Conservation (phyloP, 345 rosid genomes). For the Laguncularia racemosa region DNA sequence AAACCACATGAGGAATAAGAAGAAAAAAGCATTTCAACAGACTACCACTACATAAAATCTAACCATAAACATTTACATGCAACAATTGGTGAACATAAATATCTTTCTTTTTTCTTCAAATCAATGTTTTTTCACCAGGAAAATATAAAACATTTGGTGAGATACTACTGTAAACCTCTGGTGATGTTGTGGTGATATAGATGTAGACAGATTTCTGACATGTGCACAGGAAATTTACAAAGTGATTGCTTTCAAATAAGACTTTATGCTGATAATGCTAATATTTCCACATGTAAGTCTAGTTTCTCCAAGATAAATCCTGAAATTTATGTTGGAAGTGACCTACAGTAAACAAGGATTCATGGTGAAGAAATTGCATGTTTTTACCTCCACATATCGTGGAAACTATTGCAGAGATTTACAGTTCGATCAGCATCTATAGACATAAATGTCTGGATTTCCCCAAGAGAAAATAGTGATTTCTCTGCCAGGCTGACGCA, state of each 20-base stretch:
- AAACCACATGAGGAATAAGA: slow-evolving; percentile 15
- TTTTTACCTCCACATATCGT: slow-evolving; percentile 88
- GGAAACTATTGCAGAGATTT: slow-evolving; percentile 83
- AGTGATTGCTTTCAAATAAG: neutral
- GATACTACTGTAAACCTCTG: too few relatives aligned
- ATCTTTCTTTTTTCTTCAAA: too few relatives aligned
- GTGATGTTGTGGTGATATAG: too few relatives aligned
- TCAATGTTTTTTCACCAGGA: too few relatives aligned
- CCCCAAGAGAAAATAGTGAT: slow-evolving; percentile 78
- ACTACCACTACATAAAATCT: neutral
- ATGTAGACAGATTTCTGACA: too few relatives aligned
- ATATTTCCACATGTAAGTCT: too few relatives aligned
- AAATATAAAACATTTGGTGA: too few relatives aligned
- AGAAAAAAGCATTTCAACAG: neutral
- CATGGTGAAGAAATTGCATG: neutral
- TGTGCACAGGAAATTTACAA: slow-evolving; percentile 1
- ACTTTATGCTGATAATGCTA: too few relatives aligned
- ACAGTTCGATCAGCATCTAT: slow-evolving; percentile 90
- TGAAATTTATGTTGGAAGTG: too few relatives aligned
- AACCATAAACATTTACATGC: neutral
- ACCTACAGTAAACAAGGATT: too few relatives aligned
- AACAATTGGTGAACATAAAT: too few relatives aligned
- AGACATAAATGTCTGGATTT: slow-evolving; percentile 97
- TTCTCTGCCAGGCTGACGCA: slow-evolving; percentile 59
- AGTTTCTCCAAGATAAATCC: too few relatives aligned